Evolutionary conservation across 192 early-diverging fungal species (phyloP), one percentile per base, ranked within the genome.

Genomic region (Coemansia sp.): DNA sequence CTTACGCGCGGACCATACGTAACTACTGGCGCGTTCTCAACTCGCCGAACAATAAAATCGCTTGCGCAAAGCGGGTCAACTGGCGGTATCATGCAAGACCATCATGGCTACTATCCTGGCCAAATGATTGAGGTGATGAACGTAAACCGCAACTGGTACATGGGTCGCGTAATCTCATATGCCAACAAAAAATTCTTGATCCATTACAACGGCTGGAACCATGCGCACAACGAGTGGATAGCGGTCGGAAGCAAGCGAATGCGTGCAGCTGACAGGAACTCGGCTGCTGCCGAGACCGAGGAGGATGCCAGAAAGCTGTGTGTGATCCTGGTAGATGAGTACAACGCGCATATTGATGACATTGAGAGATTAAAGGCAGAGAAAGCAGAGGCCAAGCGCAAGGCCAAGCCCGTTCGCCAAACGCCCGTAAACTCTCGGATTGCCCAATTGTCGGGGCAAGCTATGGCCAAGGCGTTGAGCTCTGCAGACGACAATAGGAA

Each of bases 171-270:
- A 25, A 67, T 82, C 49, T 63, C 80, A 3, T 82, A 71, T 15
- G 69, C 68, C 5, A 59, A 71, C 56, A 71, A 69, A 58, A 73
- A 71, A 60, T 76, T 77, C 32, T 69, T 82, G 17, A 51, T 82
- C 3, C 68, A 82, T 17, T 82, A 55, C 39, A 54, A 48, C 14
- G 71, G 69, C 21, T 82, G 75, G 75, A 63, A 52, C 51, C 80
- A 82, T 56, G 56, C 60, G 10, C 75, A 77, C 35, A 73, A 73
- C 72, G 80, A 82, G 62, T 82, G 80, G 80, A 49, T 82, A 2
- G 71, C 65, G 5, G 72, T 59, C 3, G 80, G 60, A 10, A 82
- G 80, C 63, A 69, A 68, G 54, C 74, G 80, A 10, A 52, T 82
- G 68, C 67, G 75, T 35, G 45, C 59, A 0, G 41, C 63, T 0